Evolutionary conservation across 805 yeast genomes (phyloP).

Genomic region (Nakazawaea wickerhamii): DNA sequence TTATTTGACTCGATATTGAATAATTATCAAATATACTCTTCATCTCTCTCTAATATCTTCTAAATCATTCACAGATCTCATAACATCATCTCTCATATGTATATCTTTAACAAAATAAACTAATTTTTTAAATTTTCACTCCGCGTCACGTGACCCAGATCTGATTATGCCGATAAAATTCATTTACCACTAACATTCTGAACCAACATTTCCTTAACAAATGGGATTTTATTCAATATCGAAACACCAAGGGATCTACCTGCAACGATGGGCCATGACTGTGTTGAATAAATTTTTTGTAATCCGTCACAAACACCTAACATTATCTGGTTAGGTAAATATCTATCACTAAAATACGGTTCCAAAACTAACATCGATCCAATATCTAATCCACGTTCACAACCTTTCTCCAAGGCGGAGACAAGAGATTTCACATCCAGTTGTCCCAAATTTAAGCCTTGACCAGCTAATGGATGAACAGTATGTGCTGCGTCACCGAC

Average conservation of each 20-base stretch:
- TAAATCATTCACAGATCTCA: not conserved
- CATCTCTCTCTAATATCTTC: not conserved
- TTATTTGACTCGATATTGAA: constrained; percentile 2
- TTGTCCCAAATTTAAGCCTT: constrained; percentile 97
- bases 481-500: constrained; percentile 99
- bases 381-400: constrained; percentile 77
- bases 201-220: constrained; percentile 68
- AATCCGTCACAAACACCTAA: constrained; percentile 89
- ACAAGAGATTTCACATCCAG: constrained; percentile 77
- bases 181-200: constrained; percentile 32
- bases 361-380: constrained; percentile 79
- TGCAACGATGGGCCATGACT: constrained; percentile 66
- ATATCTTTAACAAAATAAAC: not conserved
- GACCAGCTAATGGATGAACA: constrained; percentile 96
- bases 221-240: constrained; percentile 54
- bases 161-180: not conserved
- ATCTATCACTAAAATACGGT: constrained; percentile 81
- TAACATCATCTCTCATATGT: not conserved
- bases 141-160: constrained; percentile 4
- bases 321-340: constrained; percentile 70
- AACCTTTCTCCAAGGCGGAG: constrained; percentile 62
- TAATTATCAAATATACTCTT: not conserved
- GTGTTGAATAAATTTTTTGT: constrained; percentile 79
- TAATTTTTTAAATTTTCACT: not conserved
- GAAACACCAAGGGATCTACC: constrained; percentile 74